A percentile compares a stretch with the other conserved stretches of the same genome.
phyloP scores from a whole-genome alignment of 2,329 filamentous ascomycete genomes.

The Clarireedia paspali region DNA sequence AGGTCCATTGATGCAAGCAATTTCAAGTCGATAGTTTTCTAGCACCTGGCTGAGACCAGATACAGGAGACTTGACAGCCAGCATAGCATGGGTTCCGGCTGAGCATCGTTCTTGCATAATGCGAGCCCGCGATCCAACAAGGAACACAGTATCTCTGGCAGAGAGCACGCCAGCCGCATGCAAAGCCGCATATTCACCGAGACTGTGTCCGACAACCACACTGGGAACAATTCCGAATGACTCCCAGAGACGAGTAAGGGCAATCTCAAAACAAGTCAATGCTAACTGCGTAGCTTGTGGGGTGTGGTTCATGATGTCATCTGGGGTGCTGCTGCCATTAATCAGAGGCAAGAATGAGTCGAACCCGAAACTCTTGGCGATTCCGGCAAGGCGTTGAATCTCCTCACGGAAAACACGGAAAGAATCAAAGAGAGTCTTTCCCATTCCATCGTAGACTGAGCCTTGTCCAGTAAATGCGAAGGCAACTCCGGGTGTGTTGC shows the following conservation, averaged over 20 bases:
- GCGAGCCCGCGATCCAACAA: slow-evolving; percentile 60
- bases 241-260: slow-evolving; percentile 45
- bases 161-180: slow-evolving; percentile 63
- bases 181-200: slow-evolving; percentile 68
- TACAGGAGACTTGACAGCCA: slow-evolving; percentile 33
- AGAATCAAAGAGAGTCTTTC: not conserved
- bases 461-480: slow-evolving; percentile 6
- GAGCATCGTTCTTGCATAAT: slow-evolving; percentile 58
- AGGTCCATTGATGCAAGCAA: not conserved
- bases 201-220: slow-evolving; percentile 51
- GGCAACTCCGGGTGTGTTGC: not conserved
- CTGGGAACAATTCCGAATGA: slow-evolving; percentile 47
- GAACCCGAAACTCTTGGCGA: slow-evolving; percentile 19
- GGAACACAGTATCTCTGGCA: slow-evolving; percentile 61
- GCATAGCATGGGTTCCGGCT: slow-evolving; percentile 57
- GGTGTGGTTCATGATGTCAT: not conserved
- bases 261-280: not conserved
- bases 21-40: not conserved
- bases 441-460: not conserved
- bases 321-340: slow-evolving; percentile 14
- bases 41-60: not conserved
- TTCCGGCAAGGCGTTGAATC: slow-evolving; percentile 3
- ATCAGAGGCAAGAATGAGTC: slow-evolving; percentile 32
- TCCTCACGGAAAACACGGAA: not conserved
- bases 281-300: not conserved